A percentile compares a stretch with the other conserved stretches of the same genome.
phyloP scores from a whole-genome alignment of 352 stramenopile species.

The Globisporangium recalcitrans region DNA sequence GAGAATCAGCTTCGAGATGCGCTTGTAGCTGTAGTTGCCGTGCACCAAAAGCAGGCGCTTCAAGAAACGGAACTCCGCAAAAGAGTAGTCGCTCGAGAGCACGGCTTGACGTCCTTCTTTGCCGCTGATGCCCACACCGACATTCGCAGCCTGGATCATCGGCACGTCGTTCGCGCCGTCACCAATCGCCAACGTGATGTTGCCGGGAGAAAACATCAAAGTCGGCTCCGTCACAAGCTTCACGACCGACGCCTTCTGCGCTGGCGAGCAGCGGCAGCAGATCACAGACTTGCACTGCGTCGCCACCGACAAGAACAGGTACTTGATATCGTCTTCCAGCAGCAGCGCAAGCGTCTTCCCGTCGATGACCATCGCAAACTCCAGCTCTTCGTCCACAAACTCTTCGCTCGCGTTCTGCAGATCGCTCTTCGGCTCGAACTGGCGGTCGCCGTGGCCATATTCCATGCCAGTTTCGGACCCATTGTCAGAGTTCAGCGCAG shows the following conservation, averaged over 20 bases:
- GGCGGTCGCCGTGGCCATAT: constrained; percentile 48
- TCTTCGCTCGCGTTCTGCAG: constrained; percentile 33
- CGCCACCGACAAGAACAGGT: constrained; percentile 82
- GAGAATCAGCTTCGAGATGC: constrained; percentile 85
- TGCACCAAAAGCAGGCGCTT: constrained; percentile 81
- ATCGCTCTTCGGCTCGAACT: constrained; percentile 63
- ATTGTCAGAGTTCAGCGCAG: constrained; percentile 44
- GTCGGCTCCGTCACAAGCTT: constrained; percentile 85
- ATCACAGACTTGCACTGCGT: constrained; percentile 89
- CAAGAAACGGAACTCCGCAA: constrained; percentile 80
- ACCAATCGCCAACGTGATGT: constrained; percentile 83
- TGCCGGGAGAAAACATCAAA: constrained; percentile 84
- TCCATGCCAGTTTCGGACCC: constrained; percentile 51
- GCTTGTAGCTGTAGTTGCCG: constrained; percentile 89
- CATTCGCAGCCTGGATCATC: constrained; percentile 86
- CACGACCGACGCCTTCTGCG: constrained; percentile 83
- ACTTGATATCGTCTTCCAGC: constrained; percentile 87
- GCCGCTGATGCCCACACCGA: constrained; percentile 80
- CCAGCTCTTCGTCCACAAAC: constrained; percentile 68
- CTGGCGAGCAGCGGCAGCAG: constrained; percentile 79
- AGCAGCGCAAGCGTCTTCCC: constrained; percentile 79
- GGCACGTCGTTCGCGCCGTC: constrained; percentile 85
- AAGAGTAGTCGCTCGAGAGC: constrained; percentile 79
- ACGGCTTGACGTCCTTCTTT: constrained; percentile 85
- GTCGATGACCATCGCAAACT: constrained; percentile 90